Percentiles rank a stretch among this genome's conserved stretches.
Conservation (phyloP, 768 basidiomycete species). For the Russula brevipes region DNA sequence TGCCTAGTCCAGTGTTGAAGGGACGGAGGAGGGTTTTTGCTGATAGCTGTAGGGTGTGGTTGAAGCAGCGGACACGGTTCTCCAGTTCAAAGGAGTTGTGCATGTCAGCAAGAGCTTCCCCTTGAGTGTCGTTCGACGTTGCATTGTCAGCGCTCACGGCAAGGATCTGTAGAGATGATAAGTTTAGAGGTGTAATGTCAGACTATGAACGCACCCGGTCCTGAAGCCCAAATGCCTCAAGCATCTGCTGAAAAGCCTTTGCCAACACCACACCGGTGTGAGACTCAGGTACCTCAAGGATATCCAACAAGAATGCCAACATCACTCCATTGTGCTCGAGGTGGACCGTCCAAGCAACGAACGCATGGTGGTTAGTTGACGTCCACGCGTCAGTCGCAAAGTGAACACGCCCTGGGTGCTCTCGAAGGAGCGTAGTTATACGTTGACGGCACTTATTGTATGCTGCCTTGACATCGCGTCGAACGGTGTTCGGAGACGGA, state of each 20-base stretch:
- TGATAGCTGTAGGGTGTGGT: background rate
- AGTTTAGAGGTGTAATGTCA: background rate
- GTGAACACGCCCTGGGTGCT: background rate
- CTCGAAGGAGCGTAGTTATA: constrained; percentile 19
- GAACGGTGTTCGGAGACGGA: background rate
- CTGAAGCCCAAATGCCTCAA: constrained; percentile 29
- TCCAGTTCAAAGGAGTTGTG: constrained; percentile 28
- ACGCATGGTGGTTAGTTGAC: constrained; percentile 35
- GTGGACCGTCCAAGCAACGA: constrained; percentile 34
- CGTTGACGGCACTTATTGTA: constrained; percentile 30
- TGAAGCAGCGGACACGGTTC: background rate
- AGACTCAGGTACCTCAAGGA: constrained; percentile 35
- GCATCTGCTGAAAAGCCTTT: constrained; percentile 25
- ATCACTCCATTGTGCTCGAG: constrained; percentile 32
- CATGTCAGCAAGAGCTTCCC: constrained; percentile 32
- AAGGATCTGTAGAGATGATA: constrained; percentile 28
- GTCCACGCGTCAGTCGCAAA: constrained; percentile 39
- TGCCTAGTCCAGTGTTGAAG: background rate
- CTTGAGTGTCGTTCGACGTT: background rate
- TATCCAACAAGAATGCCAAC: constrained; percentile 33
- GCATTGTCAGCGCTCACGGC: constrained; percentile 36
- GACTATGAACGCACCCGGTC: constrained; percentile 28
- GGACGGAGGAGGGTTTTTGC: background rate
- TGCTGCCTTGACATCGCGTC: constrained; percentile 27
- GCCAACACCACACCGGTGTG: constrained; percentile 33